Conservation (phyloP, 805 yeast species). For the Candida vaughaniae region DNA sequence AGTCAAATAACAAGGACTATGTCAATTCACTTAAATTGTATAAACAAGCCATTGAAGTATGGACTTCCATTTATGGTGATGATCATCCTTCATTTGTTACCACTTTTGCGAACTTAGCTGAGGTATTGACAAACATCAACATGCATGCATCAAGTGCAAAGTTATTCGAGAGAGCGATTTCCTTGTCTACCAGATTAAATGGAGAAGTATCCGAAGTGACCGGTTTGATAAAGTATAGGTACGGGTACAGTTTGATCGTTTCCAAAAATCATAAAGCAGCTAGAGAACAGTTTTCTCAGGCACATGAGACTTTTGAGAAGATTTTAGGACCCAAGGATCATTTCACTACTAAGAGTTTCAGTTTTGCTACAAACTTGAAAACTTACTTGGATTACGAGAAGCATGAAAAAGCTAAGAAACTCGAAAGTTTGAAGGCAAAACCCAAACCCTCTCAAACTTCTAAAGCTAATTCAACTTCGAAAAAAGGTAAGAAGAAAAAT, state of each 20-base stretch:
- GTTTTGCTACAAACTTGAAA: slow-evolving; percentile 61
- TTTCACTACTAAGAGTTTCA: slow-evolving; percentile 64
- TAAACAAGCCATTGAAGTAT: slow-evolving; percentile 55
- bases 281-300: slow-evolving; percentile 50
- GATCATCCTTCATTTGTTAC: slow-evolving; percentile 71
- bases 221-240: slow-evolving; percentile 67
- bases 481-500: slow-evolving; percentile 10
- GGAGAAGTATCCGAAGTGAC: slow-evolving; percentile 62
- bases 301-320: slow-evolving; percentile 56
- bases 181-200: slow-evolving; percentile 47
- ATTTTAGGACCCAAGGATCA: slow-evolving; percentile 67
- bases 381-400: slow-evolving; percentile 46
- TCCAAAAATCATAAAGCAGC: slow-evolving; percentile 55
- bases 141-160: slow-evolving; percentile 47
- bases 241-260: slow-evolving; percentile 47
- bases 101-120: slow-evolving; percentile 59
- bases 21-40: slow-evolving; percentile 62
- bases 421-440: slow-evolving; percentile 18
- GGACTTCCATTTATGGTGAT: slow-evolving; percentile 58
- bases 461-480: slow-evolving; percentile 14
- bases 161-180: slow-evolving; percentile 54
- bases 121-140: slow-evolving; percentile 54
- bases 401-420: slow-evolving; percentile 20
- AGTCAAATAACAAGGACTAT: slow-evolving; percentile 57
- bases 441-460: slow-evolving; percentile 12